Evolutionary conservation across 2,329 filamentous ascomycete genomes (phyloP).

Genomic region (Ophiosphaerella narmari): DNA sequence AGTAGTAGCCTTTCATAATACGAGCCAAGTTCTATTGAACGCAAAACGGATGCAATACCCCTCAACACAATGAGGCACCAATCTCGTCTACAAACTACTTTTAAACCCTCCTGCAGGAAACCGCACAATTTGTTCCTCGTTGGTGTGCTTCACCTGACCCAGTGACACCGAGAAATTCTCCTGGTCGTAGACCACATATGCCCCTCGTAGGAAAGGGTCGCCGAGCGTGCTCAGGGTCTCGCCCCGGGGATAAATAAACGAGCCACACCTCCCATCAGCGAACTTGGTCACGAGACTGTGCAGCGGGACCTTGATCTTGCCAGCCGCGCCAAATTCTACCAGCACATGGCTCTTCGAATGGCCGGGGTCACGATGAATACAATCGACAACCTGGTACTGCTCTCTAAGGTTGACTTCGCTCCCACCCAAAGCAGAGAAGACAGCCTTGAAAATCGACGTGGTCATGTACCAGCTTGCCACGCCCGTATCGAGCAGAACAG

Average conservation of each 20-base stretch:
- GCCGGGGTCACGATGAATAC: not conserved
- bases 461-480: not conserved
- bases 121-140: not conserved
- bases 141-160: not conserved
- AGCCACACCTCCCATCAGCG: not conserved
- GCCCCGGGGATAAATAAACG: not conserved
- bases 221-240: not conserved
- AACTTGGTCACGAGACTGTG: not conserved
- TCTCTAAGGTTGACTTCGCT: not conserved
- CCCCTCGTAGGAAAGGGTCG: not conserved
- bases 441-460: not conserved
- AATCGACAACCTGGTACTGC: not conserved
- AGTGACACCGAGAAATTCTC: not conserved
- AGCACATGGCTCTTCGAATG: not conserved
- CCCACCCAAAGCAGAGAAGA: not conserved
- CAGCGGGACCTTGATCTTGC: not conserved
- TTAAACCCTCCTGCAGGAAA: not conserved
- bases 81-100: not conserved
- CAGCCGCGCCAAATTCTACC: not conserved
- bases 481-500: not conserved
- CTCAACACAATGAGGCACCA: no score
- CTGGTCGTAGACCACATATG: not conserved
- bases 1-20: no score
- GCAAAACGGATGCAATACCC: no score
- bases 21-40: no score